These are phyloP conservation scores for Leptographium flavum DNA, from an alignment of 2,329 filamentous ascomycete genomes.

Conservation along the genomic window DNA sequence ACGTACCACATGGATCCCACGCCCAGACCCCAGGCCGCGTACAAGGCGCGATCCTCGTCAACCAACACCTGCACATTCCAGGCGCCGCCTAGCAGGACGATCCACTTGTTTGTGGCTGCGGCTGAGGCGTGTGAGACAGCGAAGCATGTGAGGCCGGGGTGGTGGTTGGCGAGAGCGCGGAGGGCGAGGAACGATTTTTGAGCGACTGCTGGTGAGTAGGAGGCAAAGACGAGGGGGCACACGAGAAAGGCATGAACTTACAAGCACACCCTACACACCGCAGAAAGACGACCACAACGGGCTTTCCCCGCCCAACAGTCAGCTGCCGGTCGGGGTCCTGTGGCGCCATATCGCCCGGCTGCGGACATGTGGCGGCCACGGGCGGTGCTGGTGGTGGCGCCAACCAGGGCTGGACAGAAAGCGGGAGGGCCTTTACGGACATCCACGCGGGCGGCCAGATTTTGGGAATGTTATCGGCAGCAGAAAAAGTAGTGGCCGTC, in stretches of 20 bases:
- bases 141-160: constrained; percentile 36
- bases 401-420: constrained; percentile 39
- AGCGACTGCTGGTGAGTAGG: constrained; percentile 24
- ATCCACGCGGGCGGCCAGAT: constrained; percentile 33
- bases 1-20: constrained; percentile 34
- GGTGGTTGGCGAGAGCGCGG: constrained; percentile 37
- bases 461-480: not conserved
- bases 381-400: constrained; percentile 33
- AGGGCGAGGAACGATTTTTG: constrained; percentile 43
- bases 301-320: constrained; percentile 26
- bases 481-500: not conserved
- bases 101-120: constrained; percentile 40
- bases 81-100: constrained; percentile 40
- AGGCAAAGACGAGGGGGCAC: not conserved
- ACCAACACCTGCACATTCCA: constrained; percentile 41
- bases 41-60: constrained; percentile 40
- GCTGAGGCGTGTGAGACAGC: constrained; percentile 45
- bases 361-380: constrained; percentile 27
- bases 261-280: constrained; percentile 42
- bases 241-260: constrained; percentile 19
- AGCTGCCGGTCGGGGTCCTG: constrained; percentile 30
- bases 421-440: constrained; percentile 32
- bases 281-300: constrained; percentile 34
- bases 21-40: constrained; percentile 46
- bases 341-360: constrained; percentile 33